phyloP scores from a whole-genome alignment of 306 rosid genomes.

The Vachellia collinsii region DNA sequence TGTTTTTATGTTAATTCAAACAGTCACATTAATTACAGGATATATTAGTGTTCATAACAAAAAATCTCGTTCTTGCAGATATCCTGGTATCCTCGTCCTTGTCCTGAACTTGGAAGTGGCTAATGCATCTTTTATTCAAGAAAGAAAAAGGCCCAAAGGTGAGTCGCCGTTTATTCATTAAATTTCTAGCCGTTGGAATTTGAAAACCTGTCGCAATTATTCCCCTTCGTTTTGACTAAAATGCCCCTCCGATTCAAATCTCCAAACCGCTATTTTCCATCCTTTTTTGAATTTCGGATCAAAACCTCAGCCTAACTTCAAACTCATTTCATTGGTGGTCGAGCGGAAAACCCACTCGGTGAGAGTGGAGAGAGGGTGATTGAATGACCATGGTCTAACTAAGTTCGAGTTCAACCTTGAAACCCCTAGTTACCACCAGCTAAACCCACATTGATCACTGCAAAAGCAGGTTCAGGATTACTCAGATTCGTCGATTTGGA shows the following conservation, averaged over 20 bases:
- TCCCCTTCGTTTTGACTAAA: constrained; percentile 45
- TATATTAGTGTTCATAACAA: too few species aligned
- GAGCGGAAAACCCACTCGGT: constrained; percentile 33
- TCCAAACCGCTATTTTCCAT: constrained; percentile 61
- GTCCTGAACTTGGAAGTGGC: not conserved
- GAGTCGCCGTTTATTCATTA: not conserved
- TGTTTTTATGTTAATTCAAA: too few species aligned
- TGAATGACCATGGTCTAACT: constrained; percentile 36
- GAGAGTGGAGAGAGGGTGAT: constrained; percentile 19
- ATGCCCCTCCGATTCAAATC: constrained; percentile 66
- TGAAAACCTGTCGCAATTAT: constrained; percentile 41
- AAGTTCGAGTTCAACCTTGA: constrained; percentile 42
- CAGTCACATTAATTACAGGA: too few species aligned
- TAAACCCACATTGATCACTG: constrained; percentile 26
- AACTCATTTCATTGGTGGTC: constrained; percentile 33
- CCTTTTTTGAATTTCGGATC: constrained; percentile 46
- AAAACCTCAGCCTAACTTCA: constrained; percentile 62
- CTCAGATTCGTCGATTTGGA: constrained; percentile 46
- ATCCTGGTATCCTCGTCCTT: not conserved
- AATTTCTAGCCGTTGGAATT: constrained; percentile 76
- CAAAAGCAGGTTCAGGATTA: constrained; percentile 44
- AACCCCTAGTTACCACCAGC: constrained; percentile 31
- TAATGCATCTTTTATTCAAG: not conserved
- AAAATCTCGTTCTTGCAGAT: not conserved
- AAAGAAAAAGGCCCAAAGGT: not conserved